Conservation (phyloP, 331 rosid genomes). For the Malus hybrid region DNA sequence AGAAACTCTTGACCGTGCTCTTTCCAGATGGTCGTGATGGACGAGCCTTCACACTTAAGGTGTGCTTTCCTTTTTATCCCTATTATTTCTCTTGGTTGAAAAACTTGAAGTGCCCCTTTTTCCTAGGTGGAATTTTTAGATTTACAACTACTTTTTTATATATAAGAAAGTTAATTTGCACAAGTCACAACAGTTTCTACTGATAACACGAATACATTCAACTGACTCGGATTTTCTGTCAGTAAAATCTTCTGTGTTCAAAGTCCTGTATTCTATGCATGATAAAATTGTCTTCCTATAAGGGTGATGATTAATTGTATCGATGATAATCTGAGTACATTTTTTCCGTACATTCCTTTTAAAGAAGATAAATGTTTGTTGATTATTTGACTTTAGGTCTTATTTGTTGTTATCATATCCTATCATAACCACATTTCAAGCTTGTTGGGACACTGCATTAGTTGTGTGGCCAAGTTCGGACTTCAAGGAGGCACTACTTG, state of each 20-base stretch:
- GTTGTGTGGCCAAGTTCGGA: neutral
- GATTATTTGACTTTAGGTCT: neutral
- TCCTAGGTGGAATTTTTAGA: neutral
- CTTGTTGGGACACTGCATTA: neutral
- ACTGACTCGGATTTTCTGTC: neutral
- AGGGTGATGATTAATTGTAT: neutral
- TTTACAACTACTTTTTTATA: neutral
- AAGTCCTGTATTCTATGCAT: neutral
- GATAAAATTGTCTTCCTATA: neutral
- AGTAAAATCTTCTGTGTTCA: neutral
- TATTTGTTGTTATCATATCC: neutral
- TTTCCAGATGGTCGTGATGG: slow-evolving; percentile 98
- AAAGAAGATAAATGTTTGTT: neutral
- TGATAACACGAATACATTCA: neutral
- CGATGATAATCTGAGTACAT: neutral
- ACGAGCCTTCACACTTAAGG: slow-evolving; percentile 95
- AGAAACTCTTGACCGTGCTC: slow-evolving; percentile 86
- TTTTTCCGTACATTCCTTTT: neutral
- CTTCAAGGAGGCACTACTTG: neutral
- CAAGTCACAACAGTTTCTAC: neutral
- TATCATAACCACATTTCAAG: neutral
- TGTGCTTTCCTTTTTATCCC: slow-evolving; percentile 16
- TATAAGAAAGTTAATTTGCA: neutral
- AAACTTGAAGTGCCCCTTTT: neutral
- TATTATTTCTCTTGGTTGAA: neutral